These are phyloP conservation scores for Triticum turgidum DNA, from an alignment of 176 grass and related monocot genomes.

Conservation along the genomic window DNA sequence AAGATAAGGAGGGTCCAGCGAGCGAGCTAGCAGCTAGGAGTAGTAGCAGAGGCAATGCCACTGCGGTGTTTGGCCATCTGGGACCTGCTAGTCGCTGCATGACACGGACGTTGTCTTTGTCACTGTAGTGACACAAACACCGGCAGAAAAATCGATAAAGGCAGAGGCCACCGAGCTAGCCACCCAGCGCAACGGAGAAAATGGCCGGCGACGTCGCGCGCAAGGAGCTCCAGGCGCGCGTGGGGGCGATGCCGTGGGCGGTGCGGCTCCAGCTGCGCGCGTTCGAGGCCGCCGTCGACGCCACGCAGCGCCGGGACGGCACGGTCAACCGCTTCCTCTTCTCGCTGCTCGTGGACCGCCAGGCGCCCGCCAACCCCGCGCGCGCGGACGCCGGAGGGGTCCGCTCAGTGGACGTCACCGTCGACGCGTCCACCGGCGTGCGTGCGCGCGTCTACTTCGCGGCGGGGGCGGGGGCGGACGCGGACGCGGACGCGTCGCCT, in stretches of 20 bases:
- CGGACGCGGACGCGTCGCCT: background rate
- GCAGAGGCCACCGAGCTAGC: background rate
- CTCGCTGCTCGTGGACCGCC: conserved; percentile 46
- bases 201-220: conserved; percentile 3
- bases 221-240: background rate
- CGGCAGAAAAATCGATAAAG: background rate
- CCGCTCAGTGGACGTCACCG: conserved; percentile 40
- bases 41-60: no score
- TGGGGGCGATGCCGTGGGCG: conserved; percentile 7
- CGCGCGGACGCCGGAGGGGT: conserved; percentile 38
- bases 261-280: conserved; percentile 21
- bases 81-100: no score
- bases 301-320: conserved; percentile 44
- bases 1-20: background rate
- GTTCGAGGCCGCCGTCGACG: conserved; percentile 22
- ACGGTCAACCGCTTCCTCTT: conserved; percentile 54
- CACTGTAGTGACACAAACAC: background rate
- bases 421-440: conserved; percentile 32
- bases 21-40: background rate
- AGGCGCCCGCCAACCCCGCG: background rate
- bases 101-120: no score
- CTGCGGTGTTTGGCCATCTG: no score
- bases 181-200: background rate
- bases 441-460: conserved; percentile 45
- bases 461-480: background rate